Base-by-base conservation (phyloP, 805 yeast species). In the Wickerhamiella sorbophila region DNA sequence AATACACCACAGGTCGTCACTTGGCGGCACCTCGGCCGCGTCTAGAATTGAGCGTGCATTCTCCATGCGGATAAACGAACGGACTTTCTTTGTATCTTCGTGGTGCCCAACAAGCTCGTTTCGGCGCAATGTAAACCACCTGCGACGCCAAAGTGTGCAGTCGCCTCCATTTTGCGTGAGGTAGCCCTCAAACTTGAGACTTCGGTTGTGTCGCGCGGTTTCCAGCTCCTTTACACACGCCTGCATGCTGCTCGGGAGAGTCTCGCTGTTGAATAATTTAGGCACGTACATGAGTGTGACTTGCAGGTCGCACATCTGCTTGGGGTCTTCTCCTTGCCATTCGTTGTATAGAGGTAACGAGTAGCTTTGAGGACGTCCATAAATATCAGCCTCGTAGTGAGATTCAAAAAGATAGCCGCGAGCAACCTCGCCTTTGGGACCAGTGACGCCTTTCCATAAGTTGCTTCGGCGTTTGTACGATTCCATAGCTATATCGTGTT, bases 91-190 rank as follows among this genome's bases (percentile, higher is more conserved):
- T 1, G 80, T 67, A 22, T 67, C 66, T 49, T 83, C 94, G 52
- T 81, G 79, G 54, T 79, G 83, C 0, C 94, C 95, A 39, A 75
- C 64, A 49, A 87, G 63, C 31, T 77, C 75, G 14, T 75, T 70
- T 0, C 88, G 94, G 31, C 68, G 60, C 15, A 88, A 64, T 49
- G 72, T 78, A 64, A 79, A 87, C 62, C 62, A 85, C 44, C 96
- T 66, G 47, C 83, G 73, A 48, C 84, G 74, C 79, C 87, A 75
- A 27, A 69, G 66, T n/a, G 69, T 73, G 52, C 93, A 74, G 63
- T 87, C 97, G 4, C 96, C 96, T 19, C 97, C 97, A 53, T 83
- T 87, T 61, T 87, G 97, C 50, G 77, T 75, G 61, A 87, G 63
- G 55, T 67, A 81, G 0, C 96, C 96, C 57, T 83, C 47, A 77